phyloP scores from a whole-genome alignment of 2,329 filamentous ascomycete genomes.

The Aspergillus sp. region DNA sequence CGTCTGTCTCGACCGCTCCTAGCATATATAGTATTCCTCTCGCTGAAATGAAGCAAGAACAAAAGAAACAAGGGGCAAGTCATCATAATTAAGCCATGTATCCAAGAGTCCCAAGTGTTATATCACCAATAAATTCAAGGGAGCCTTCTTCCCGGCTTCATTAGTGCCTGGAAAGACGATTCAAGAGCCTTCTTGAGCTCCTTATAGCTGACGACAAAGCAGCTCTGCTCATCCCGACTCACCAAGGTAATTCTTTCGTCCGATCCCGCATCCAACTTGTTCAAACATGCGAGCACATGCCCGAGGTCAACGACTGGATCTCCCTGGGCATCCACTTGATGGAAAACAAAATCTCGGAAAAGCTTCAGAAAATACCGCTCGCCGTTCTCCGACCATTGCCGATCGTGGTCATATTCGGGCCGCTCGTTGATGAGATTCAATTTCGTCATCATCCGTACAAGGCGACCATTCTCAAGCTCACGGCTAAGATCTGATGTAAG shows the following conservation, averaged over 20 bases:
- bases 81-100: background rate
- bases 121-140: slow-evolving; percentile 15
- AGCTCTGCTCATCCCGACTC: slow-evolving; percentile 83
- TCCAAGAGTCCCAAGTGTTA: background rate
- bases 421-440: slow-evolving; percentile 84
- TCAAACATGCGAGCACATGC: slow-evolving; percentile 78
- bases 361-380: slow-evolving; percentile 89
- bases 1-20: background rate
- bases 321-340: slow-evolving; percentile 81
- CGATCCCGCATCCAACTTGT: slow-evolving; percentile 83
- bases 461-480: slow-evolving; percentile 83
- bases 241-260: slow-evolving; percentile 81
- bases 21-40: background rate
- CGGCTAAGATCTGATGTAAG: slow-evolving; percentile 63
- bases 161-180: slow-evolving; percentile 53
- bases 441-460: slow-evolving; percentile 75
- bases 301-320: slow-evolving; percentile 78
- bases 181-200: slow-evolving; percentile 68
- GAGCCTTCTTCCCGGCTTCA: slow-evolving; percentile 37
- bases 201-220: slow-evolving; percentile 82
- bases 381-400: slow-evolving; percentile 82
- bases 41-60: background rate
- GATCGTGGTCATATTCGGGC: slow-evolving; percentile 71
- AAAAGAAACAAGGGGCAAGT: background rate
- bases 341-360: slow-evolving; percentile 95